Percentiles rank a stretch among this genome's conserved stretches.
Evolutionary conservation across 208 protist genomes (phyloP).

Genomic region (Leishmania major): DNA sequence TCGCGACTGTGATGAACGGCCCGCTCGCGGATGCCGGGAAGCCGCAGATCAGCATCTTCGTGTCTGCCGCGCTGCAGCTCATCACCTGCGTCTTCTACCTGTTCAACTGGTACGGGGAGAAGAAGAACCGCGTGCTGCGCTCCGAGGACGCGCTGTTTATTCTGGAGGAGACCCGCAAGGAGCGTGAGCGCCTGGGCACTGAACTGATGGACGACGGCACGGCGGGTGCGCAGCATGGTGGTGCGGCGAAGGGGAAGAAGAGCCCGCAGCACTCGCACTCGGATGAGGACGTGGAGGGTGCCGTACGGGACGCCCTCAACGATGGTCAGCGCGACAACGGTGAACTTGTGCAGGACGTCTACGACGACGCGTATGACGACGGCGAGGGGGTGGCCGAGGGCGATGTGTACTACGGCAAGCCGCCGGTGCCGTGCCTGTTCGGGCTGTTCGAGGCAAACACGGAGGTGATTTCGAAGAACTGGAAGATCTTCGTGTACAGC

Average conservation of each 20-base stretch:
- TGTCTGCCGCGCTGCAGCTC: conserved; percentile 63
- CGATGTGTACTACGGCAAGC: too few species aligned
- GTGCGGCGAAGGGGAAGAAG: conserved; percentile 2
- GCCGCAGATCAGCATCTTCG: conserved; percentile 50
- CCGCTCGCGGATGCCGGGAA: conserved; percentile 57
- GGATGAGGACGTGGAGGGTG: conserved; percentile 5
- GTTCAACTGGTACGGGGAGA: conserved; percentile 76
- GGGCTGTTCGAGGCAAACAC: too few species aligned
- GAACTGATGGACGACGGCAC: background rate
- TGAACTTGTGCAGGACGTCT: too few species aligned
- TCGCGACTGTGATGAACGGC: conserved; percentile 49
- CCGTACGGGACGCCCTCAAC: too few species aligned
- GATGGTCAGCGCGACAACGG: too few species aligned
- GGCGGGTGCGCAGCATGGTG: background rate
- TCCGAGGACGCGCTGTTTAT: conserved; percentile 40
- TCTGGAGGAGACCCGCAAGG: conserved; percentile 31
- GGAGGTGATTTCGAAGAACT: too few species aligned
- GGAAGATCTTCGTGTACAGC: conserved; percentile 54
- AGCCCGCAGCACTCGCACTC: conserved; percentile 8
- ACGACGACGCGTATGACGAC: too few species aligned
- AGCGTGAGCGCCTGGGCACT: conserved; percentile 14
- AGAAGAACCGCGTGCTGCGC: conserved; percentile 55
- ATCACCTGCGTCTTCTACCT: conserved; percentile 51
- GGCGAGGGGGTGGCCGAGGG: too few species aligned
- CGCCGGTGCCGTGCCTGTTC: too few species aligned